Evolutionary conservation across 371 early-diverging fungal species (phyloP).

Genomic region (Lichtheimia ornata): DNA sequence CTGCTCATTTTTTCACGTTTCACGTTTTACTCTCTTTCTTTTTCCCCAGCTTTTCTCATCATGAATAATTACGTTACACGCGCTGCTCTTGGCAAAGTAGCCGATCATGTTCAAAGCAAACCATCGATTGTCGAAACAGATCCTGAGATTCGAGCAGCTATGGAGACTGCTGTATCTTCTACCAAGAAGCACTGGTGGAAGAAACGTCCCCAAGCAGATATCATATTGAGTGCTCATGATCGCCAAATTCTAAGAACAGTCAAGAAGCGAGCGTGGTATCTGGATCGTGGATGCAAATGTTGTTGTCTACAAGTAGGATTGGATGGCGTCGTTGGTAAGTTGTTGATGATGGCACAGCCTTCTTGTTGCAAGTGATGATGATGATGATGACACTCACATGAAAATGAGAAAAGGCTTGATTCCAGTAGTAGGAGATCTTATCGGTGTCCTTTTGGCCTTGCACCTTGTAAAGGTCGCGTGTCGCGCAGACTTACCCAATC

Average conservation of each 20-base stretch:
- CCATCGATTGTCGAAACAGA: slow-evolving; percentile 22
- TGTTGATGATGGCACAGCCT: too few relatives aligned
- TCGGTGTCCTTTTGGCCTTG: slow-evolving; percentile 38
- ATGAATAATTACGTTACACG: slow-evolving; percentile 17
- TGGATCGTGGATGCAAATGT: slow-evolving; percentile 42
- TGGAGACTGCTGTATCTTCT: slow-evolving; percentile 16
- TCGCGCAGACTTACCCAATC: slow-evolving; percentile 37
- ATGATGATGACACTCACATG: not conserved
- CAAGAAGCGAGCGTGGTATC: slow-evolving; percentile 37
- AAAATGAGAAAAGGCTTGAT: slow-evolving; percentile 35
- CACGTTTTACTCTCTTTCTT: slow-evolving; percentile 3
- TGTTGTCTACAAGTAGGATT: slow-evolving; percentile 51
- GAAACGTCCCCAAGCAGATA: slow-evolving; percentile 24
- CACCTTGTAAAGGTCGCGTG: slow-evolving; percentile 37
- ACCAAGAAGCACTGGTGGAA: slow-evolving; percentile 36
- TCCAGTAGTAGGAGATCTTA: slow-evolving; percentile 50
- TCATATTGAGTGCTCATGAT: slow-evolving; percentile 31
- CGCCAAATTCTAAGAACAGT: slow-evolving; percentile 33
- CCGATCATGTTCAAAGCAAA: slow-evolving; percentile 16
- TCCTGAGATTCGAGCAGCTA: slow-evolving; percentile 21
- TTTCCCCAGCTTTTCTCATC: not conserved
- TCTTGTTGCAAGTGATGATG: too few relatives aligned
- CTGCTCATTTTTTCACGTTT: not conserved
- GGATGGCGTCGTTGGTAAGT: slow-evolving; percentile 50
- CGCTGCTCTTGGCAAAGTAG: slow-evolving; percentile 10